A percentile compares a stretch with the other conserved stretches of the same genome.
Evolutionary conservation across 805 yeast genomes (phyloP).

Genomic region (Starmerella geochares): DNA sequence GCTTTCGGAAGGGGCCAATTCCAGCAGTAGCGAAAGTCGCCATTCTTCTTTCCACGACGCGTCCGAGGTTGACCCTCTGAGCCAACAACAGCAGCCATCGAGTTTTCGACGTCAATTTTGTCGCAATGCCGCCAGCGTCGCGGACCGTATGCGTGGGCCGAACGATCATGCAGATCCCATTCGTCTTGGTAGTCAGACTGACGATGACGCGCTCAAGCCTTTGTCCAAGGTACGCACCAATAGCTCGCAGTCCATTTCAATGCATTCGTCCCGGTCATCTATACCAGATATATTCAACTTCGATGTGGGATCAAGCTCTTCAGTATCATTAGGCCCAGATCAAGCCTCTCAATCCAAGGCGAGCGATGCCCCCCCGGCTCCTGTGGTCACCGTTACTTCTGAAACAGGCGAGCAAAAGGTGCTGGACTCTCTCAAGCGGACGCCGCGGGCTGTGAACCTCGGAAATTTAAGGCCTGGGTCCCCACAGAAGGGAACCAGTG

Average conservation of each 20-base stretch:
- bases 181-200: not conserved
- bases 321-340: not conserved
- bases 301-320: not conserved
- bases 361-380: not conserved
- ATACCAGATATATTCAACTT: not conserved
- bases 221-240: not conserved
- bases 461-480: not conserved
- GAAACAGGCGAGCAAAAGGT: conserved; percentile 1
- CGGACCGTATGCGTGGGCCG: conserved; percentile 12
- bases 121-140: conserved; percentile 17
- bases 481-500: not conserved
- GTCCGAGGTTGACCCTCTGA: conserved; percentile 1
- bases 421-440: conserved; percentile 1
- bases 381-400: not conserved
- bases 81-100: conserved; percentile 1
- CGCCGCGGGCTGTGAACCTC: not conserved
- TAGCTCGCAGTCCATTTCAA: not conserved
- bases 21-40: not conserved
- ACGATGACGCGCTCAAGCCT: conserved; percentile 6
- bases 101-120: conserved; percentile 14
- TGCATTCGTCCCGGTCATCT: conserved; percentile 2
- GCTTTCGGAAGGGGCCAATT: not conserved
- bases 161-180: not conserved
- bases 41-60: not conserved
- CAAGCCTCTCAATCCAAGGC: not conserved